These are phyloP conservation scores for Candida oleophila DNA, from an alignment of 805 yeast species.

Conservation along the genomic window DNA sequence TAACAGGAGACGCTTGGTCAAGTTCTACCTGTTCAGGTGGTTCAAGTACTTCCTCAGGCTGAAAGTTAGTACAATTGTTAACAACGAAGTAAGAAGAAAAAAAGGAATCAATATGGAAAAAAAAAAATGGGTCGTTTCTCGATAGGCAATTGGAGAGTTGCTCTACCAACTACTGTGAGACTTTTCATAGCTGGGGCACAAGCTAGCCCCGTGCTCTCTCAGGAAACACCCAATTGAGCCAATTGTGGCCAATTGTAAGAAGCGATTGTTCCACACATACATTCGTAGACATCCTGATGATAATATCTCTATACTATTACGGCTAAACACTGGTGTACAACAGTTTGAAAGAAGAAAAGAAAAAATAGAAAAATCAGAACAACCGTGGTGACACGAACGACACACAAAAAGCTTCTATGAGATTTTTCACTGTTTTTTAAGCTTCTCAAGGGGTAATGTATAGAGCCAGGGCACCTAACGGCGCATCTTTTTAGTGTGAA, in stretches of 20 bases:
- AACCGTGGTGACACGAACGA: too few species aligned
- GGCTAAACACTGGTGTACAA: too few species aligned
- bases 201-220: not conserved
- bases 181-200: too few species aligned
- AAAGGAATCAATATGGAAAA: not conserved
- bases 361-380: too few species aligned
- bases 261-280: not conserved
- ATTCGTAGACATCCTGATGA: not conserved
- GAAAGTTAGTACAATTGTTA: not conserved
- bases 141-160: too few species aligned
- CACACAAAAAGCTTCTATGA: not conserved
- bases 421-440: not conserved
- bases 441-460: not conserved
- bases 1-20: conserved; percentile 10
- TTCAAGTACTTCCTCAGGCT: conserved; percentile 35
- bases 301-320: not conserved
- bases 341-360: too few species aligned
- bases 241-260: not conserved
- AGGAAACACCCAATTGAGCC: not conserved
- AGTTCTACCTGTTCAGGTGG: conserved; percentile 31
- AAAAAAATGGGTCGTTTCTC: too few species aligned
- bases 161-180: not conserved
- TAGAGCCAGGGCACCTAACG: not conserved
- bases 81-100: conserved; percentile 14
- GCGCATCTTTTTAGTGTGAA: too few species aligned